Base-by-base conservation (phyloP, 1,284 basidiomycete species). In the Trichosporon coremiiforme region DNA sequence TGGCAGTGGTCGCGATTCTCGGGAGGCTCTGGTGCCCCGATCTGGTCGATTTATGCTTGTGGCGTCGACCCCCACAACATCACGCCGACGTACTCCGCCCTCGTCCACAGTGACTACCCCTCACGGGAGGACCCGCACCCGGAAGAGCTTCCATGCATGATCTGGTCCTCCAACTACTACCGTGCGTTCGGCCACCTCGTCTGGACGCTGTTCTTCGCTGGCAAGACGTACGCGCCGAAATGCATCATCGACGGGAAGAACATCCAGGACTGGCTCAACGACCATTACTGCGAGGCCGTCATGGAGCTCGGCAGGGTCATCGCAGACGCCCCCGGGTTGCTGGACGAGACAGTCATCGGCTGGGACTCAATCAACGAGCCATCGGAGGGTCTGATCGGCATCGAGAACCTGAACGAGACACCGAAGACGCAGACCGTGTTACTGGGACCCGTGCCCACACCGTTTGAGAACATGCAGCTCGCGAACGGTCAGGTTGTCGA, bases 361-460 rank as follows among this genome's bases (percentile, higher is more conserved):
- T 98, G 96, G 96, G 96, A 99, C 80, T 92, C 90, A 76, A 85
- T 98, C 84, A 98, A 98, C 81, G 96, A 99, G 82, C 95, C 96
- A 0, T 91, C 90, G 63, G 93, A 95, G 74, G 96, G 95, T 0
- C 86, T 95, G 70, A 88, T 92, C 64, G 92, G 92, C 0, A 90
- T 90, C 80, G 83, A 86, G 0, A 89, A 95, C 80, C 85, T 98
- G n/a, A 88, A 87, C 68, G 75, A 79, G 5, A 88, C 89, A 25
- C 91, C 92, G 0, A 84, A 84, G 12, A 84, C 87, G 62, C 91
- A 94, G 78, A 89, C 89, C 9, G 85, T 95, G 60, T 91, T 91
- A 78, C 95, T 93, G 79, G 96, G 95, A 0, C 90, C 93, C 0
- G 87, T 90, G 67, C 95, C 96, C 0, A 93, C 92, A 0, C 91